These are phyloP conservation scores for Xylaria arbuscula DNA, from an alignment of 2,329 filamentous ascomycete species.

Conservation along the genomic window DNA sequence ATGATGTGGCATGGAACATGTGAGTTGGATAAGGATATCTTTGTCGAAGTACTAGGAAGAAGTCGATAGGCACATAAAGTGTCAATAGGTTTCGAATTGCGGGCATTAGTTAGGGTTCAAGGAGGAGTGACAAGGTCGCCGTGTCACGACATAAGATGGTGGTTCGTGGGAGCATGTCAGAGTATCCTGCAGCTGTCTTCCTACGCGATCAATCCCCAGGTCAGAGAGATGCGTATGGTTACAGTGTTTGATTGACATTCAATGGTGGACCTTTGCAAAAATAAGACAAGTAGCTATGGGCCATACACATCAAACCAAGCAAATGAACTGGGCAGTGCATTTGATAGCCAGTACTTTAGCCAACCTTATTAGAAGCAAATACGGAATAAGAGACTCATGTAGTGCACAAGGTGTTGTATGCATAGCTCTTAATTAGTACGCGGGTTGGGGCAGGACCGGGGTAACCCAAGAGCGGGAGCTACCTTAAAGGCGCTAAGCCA, in stretches of 20 bases:
- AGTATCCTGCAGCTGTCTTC: background rate
- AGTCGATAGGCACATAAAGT: background rate
- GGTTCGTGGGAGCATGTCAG: background rate
- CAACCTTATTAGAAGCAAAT: background rate
- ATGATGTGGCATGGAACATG: conserved; percentile 36
- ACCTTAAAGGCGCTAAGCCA: conserved; percentile 34
- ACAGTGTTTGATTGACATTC: background rate
- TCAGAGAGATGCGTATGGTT: conserved; percentile 1
- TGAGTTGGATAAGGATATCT: conserved; percentile 1
- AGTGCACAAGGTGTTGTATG: too few species aligned
- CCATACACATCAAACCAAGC: background rate
- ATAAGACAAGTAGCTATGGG: background rate
- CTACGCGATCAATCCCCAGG: background rate
- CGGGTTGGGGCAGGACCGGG: background rate
- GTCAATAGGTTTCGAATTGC: conserved; percentile 10
- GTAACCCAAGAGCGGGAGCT: background rate
- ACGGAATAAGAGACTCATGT: too few species aligned
- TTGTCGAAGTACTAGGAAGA: background rate
- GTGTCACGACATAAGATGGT: conserved; percentile 10
- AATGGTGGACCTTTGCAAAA: background rate
- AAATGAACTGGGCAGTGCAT: conserved; percentile 6
- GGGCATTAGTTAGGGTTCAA: conserved; percentile 3
- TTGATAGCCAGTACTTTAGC: background rate
- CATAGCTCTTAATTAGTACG: too few species aligned
- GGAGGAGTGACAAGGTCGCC: conserved; percentile 8